These are phyloP conservation scores for Sorghum bicolor DNA, from an alignment of 176 grass and related monocot genomes.

Conservation along the genomic window Sorghum_bicolor_NCBIv3 NC_012871.2:9650501-9651000, in stretches of 20 bases:
- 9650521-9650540: slow-evolving; percentile 51
- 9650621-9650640: slow-evolving; percentile 51
- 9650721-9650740: slow-evolving; percentile 48
- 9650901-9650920: not conserved
- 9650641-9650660: slow-evolving; percentile 69
- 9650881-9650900: no score
- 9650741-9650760: not conserved
- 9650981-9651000: not conserved
- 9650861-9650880: no score
- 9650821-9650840: not conserved
- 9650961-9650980: no score
- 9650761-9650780: not conserved
- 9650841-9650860: not conserved
- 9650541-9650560: slow-evolving; percentile 60
- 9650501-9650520: slow-evolving; percentile 46
- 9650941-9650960: no score
- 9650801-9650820: not conserved
- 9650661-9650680: not conserved
- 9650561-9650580: slow-evolving; percentile 64
- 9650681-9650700: slow-evolving; percentile 47
- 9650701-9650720: slow-evolving; percentile 88
- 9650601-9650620: slow-evolving; percentile 46
- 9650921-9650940: not conserved
- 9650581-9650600: slow-evolving; percentile 67
- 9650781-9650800: not conserved